phyloP scores from a whole-genome alignment of 805 yeast species.

The Yarrowia hollandica region DNA sequence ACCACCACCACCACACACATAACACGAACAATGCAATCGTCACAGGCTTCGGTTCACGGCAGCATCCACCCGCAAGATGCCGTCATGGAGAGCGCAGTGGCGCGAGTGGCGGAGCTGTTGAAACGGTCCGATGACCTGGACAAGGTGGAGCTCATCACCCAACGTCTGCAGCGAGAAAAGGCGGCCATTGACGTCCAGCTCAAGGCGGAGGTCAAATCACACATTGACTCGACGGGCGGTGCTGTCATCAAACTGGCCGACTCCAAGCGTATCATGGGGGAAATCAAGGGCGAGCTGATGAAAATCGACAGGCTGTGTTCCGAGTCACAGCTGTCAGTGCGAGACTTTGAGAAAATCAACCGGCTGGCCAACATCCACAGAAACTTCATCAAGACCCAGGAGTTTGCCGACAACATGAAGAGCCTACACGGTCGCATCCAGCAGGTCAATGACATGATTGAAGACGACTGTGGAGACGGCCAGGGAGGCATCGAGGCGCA shows the following conservation, averaged over 20 bases:
- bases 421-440: conserved; percentile 54
- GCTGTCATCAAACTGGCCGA: conserved; percentile 41
- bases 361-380: conserved; percentile 67
- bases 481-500: conserved; percentile 43
- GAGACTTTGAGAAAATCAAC: conserved; percentile 67
- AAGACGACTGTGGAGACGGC: conserved; percentile 44
- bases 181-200: conserved; percentile 73
- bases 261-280: conserved; percentile 46
- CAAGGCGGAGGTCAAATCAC: conserved; percentile 65
- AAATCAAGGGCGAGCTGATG: conserved; percentile 39
- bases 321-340: conserved; percentile 60
- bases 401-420: conserved; percentile 62
- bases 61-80: conserved; percentile 12
- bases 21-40: conserved; percentile 17
- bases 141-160: conserved; percentile 41
- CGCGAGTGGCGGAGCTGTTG: conserved; percentile 36
- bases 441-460: conserved; percentile 55
- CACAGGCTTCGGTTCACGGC: conserved; percentile 20
- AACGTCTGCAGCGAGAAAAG: conserved; percentile 55
- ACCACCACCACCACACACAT: neutral
- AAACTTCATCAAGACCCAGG: conserved; percentile 67
- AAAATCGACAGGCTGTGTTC: conserved; percentile 51
- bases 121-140: conserved; percentile 41
- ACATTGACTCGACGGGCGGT: conserved; percentile 55
- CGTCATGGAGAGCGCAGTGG: conserved; percentile 32